A percentile compares a stretch with the other conserved stretches of the same genome.
phyloP scores from a whole-genome alignment of 2,329 filamentous ascomycete species.

The Diplocarpon mali region DNA sequence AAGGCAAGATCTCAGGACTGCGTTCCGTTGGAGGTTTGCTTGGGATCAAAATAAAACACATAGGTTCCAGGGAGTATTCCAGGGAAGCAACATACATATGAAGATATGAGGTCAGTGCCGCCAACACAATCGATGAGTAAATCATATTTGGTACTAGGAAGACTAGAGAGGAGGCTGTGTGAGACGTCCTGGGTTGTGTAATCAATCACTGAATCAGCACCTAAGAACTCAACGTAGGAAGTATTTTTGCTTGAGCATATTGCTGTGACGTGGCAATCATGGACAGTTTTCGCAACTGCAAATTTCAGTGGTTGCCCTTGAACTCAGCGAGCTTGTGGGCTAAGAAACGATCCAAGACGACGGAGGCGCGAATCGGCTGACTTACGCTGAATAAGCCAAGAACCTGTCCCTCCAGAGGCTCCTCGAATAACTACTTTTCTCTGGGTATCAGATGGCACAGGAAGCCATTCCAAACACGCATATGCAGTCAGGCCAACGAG shows the following conservation, averaged over 20 bases:
- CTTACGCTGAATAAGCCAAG: slow-evolving; percentile 22
- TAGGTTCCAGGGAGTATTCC: too few relatives aligned
- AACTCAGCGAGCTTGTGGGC: too few relatives aligned
- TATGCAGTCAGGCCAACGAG: slow-evolving; percentile 33
- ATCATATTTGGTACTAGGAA: slow-evolving; percentile 17
- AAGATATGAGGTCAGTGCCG: slow-evolving; percentile 21
- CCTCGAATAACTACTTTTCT: slow-evolving; percentile 21
- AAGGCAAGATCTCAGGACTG: too few relatives aligned
- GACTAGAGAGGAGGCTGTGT: slow-evolving; percentile 10
- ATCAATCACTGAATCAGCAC: slow-evolving; percentile 24
- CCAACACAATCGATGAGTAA: slow-evolving; percentile 29
- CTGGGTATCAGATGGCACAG: slow-evolving; percentile 7
- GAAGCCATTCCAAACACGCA: slow-evolving; percentile 23
- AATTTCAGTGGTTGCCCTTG: not conserved
- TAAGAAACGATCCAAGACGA: too few relatives aligned
- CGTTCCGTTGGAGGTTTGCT: too few relatives aligned
- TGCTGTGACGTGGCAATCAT: slow-evolving; percentile 23
- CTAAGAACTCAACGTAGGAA: slow-evolving; percentile 19
- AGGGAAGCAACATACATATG: slow-evolving; percentile 13
- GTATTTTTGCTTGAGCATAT: slow-evolving; percentile 23
- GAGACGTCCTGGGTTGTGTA: slow-evolving; percentile 19
- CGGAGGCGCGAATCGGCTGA: too few relatives aligned
- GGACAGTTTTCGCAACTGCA: slow-evolving; percentile 21
- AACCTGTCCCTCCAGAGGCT: slow-evolving; percentile 24
- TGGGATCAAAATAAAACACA: too few relatives aligned